phyloP scores from a whole-genome alignment of 75 land plant species.

The Cunninghamia lanceolata region DNA sequence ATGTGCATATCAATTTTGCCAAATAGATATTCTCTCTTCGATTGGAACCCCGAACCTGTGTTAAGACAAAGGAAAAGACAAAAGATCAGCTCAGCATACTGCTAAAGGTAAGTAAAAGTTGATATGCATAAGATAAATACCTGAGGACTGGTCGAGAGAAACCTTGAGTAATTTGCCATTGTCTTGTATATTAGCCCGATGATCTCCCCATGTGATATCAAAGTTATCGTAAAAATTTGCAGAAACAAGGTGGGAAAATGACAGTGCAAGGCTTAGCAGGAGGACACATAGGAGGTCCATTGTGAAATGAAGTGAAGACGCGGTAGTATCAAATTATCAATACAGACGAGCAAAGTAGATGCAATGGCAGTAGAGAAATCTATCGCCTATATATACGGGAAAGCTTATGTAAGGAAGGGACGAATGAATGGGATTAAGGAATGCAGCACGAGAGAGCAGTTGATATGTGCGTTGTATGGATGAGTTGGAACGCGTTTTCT shows the following conservation, averaged over 20 bases:
- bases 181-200: slow-evolving; percentile 26
- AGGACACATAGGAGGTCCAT: too few relatives aligned
- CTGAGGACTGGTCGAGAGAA: slow-evolving; percentile 40
- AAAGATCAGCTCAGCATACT: neutral
- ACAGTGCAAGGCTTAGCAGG: too few relatives aligned
- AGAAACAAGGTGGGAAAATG: neutral
- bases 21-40: slow-evolving; percentile 56
- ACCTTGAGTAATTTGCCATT: slow-evolving; percentile 28
- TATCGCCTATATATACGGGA: too few relatives aligned
- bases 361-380: too few relatives aligned
- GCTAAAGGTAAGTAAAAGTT: neutral
- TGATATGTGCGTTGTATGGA: too few relatives aligned
- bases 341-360: too few relatives aligned
- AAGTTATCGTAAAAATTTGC: slow-evolving; percentile 24
- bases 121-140: neutral
- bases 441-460: too few relatives aligned
- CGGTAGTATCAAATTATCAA: too few relatives aligned
- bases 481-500: too few relatives aligned
- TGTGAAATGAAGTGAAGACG: too few relatives aligned
- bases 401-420: too few relatives aligned
- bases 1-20: slow-evolving; percentile 76
- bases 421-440: too few relatives aligned
- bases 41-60: slow-evolving; percentile 59
- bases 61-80: neutral
- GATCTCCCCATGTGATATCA: slow-evolving; percentile 38